Conservation (phyloP, 169 alveolate species). For the Babesia ovata region DNA sequence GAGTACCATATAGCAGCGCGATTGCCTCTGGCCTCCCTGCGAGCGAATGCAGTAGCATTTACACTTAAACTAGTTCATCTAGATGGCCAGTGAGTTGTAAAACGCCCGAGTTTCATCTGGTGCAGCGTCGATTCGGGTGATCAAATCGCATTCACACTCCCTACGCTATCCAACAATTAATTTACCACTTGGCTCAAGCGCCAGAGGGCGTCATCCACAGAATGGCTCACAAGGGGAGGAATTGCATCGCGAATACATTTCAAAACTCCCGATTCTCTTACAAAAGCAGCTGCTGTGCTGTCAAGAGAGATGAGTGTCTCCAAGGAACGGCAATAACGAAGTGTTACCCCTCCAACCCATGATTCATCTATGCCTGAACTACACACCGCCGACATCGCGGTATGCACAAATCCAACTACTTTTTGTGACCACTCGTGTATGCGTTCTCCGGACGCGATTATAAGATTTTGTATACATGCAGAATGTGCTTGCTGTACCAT, state of each 20-base stretch:
- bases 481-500: slow-evolving; percentile 58
- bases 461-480: slow-evolving; percentile 43
- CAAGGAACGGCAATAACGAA: slow-evolving; percentile 37
- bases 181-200: slow-evolving; percentile 4
- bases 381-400: slow-evolving; percentile 1
- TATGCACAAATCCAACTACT: not conserved
- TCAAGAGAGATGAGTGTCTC: slow-evolving; percentile 32
- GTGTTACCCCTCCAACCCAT: slow-evolving; percentile 20
- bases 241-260: not conserved
- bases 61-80: not conserved
- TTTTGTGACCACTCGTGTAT: not conserved
- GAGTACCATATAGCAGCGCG: slow-evolving; percentile 5
- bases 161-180: not conserved
- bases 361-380: not conserved
- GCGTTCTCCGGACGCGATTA: slow-evolving; percentile 36
- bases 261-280: not conserved
- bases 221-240: not conserved
- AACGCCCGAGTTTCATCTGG: not conserved
- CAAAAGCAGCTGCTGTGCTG: not conserved
- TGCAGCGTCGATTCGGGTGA: not conserved
- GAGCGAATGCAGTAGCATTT: slow-evolving; percentile 9
- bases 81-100: slow-evolving; percentile 6
- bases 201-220: not conserved
- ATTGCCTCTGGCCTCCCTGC: slow-evolving; percentile 9
- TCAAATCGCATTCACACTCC: not conserved